Base-by-base conservation (phyloP, 2,329 filamentous ascomycete genomes). In the Pseudovirgaria hyperparasitica region DNA sequence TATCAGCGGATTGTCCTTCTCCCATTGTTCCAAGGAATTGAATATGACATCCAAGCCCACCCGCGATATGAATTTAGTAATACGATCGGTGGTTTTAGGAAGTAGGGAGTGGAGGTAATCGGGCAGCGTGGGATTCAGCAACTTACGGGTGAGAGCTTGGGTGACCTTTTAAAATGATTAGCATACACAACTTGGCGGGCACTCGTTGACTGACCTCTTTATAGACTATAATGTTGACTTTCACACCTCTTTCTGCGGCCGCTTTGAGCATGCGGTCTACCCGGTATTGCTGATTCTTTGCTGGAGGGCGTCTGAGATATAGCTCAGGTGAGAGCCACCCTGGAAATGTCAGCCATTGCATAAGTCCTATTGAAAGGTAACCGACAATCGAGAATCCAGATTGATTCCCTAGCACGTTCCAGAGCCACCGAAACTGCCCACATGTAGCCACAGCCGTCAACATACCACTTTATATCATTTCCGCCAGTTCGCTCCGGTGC, bases 321-420 rank as follows among this genome's bases (percentile, higher is more conserved):
- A 94, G 61, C 55, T 93, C 86, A 1, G 86, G 84, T 29, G 76
- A 85, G 37, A 92, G 55, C 84, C 85, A 92, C 84, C 65, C 57
- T 60, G 19, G 11, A 13, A 25, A n/a, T n/a, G n/a, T n/a, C n/a
- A n/a, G n/a, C n/a, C n/a, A n/a, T n/a, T 18, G n/a, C n/a, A 16
- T 33, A 23, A 30, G 31, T 18, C 12, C 23, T 17, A 22, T 29
- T 11, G 18, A 9, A 27, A 25, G 13, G 21, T 19, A 23, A 16
- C 23, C 21, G 20, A 60, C 79, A 90, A 48, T 87, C 82, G 22
- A 92, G 60, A 37, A 92, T 92, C 67, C 79, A 86, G 40, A 92
- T 78, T 22, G 70, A 79, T 40, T 87, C 72, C 37, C 62, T 66
- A 3, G 84, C 84, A 43, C 70, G 74, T 56, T 90, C 78, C 26